Base-by-base conservation (phyloP, 139 green algal species). In the Asterochloris erici region DNA sequence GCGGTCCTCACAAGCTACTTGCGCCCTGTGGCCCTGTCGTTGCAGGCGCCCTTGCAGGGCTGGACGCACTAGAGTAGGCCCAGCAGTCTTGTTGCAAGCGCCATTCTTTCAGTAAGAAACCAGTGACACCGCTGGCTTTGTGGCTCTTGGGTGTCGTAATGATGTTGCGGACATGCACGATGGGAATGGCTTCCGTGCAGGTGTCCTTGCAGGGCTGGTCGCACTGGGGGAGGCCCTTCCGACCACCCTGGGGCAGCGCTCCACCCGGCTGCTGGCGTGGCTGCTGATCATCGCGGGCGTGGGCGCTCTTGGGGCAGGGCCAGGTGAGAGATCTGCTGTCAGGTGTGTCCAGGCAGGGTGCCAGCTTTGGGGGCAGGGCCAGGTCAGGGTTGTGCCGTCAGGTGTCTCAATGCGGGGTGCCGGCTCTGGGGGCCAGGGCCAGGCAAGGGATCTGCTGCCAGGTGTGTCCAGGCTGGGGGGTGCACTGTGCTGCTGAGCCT, bases 181-280 rank as follows among this genome's bases (percentile, higher is more conserved):
- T n/a, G 60, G 13, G 27, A 10, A 77, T 16, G 28, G 19, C 9
- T 16, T 75, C 24, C 63, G 24, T 81, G 61, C 85, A 86, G 89
- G 87, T 21, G 93, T 95, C 61, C 17, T 90, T 15, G 87, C 94
- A 12, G 94, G 94, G 0, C 73, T 98, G 79, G 21, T 95, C 47
- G 94, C 89, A 0, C 86, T 98, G 79, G 89, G 88, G 10, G 94
- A 98, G 83, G 38, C 78, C 1, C 82, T 97, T 78, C 93, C 92
- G 1, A 23, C 74, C 0, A 83, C 63, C 2, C 71, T 61, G 24
- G 54, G 24, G 27, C 81, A 86, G 23, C 82, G 82, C 10, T 29
- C 82, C 28, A 62, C 89, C 17, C 86, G 90, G 0, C 82, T 94
- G 26, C 15, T 62, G 68, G 90, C 87, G 76, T 96, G 92, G 93